Evolutionary conservation across 108 stramenopile genomes (phyloP).

Genomic region (Fragilaria radians): DNA sequence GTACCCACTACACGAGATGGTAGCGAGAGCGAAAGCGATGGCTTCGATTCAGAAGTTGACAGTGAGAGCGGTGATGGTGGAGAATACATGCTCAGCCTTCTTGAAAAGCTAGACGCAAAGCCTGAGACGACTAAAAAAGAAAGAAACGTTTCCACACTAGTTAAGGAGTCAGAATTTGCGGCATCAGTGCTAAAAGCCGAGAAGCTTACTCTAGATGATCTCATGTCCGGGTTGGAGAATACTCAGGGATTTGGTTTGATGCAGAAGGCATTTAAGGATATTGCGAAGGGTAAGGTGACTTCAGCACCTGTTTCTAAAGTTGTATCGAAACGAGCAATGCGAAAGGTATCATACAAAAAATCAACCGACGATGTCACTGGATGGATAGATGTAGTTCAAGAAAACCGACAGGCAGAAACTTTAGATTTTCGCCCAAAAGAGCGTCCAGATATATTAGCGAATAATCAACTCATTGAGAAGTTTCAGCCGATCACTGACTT

Average conservation of each 20-base stretch:
- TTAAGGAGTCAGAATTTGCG: slow-evolving; percentile 45
- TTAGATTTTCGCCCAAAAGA: slow-evolving; percentile 87
- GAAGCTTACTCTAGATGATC: slow-evolving; percentile 68
- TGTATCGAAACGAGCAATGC: slow-evolving; percentile 74
- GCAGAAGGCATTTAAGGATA: slow-evolving; percentile 57
- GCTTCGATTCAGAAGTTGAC: slow-evolving; percentile 34
- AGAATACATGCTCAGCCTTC: slow-evolving; percentile 75
- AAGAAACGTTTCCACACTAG: slow-evolving; percentile 19
- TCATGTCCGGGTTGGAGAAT: slow-evolving; percentile 79
- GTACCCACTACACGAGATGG: slow-evolving; percentile 11
- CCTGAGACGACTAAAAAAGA: slow-evolving; percentile 10
- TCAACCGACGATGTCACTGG: slow-evolving; percentile 60
- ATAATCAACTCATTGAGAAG: slow-evolving; percentile 67
- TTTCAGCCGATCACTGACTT: slow-evolving; percentile 87
- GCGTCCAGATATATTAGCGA: slow-evolving; percentile 28
- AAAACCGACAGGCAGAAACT: slow-evolving; percentile 88
- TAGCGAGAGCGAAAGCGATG: slow-evolving; percentile 29
- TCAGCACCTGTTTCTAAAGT: slow-evolving; percentile 64
- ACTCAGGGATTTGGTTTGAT: slow-evolving; percentile 76
- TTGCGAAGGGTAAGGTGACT: slow-evolving; percentile 41
- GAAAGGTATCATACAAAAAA: slow-evolving; percentile 80
- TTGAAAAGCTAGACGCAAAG: slow-evolving; percentile 55
- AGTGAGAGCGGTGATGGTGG: slow-evolving; percentile 74
- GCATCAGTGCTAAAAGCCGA: slow-evolving; percentile 14
- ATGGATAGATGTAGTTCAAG: slow-evolving; percentile 82